Percentiles rank a stretch among this genome's conserved stretches.
phyloP scores from a whole-genome alignment of 2,329 filamentous ascomycete genomes.

The Chaetomium sp. region DNA sequence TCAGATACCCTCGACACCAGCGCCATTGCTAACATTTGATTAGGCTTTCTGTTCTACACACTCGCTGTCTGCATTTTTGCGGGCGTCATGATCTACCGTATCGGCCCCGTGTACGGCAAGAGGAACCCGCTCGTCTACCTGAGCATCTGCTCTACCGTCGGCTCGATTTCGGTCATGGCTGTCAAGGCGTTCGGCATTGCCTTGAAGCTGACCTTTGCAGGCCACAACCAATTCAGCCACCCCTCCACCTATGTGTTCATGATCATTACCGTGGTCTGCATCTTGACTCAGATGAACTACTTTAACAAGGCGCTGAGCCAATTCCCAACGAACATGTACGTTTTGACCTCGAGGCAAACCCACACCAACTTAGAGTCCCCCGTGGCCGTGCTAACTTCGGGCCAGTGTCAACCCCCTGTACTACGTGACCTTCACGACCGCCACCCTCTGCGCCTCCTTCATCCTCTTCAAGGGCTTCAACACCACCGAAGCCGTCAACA shows the following conservation, averaged over 20 bases:
- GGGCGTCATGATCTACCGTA: slow-evolving; percentile 89
- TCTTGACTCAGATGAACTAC: slow-evolving; percentile 99
- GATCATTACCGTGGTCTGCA: slow-evolving; percentile 88
- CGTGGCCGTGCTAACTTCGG: slow-evolving; percentile 23
- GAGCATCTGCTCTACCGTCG: slow-evolving; percentile 95
- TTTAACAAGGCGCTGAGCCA: slow-evolving; percentile 98
- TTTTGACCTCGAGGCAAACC: slow-evolving; percentile 16
- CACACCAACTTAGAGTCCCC: too few relatives aligned
- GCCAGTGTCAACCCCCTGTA: slow-evolving; percentile 86
- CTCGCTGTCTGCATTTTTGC: slow-evolving; percentile 75
- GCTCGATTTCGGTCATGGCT: slow-evolving; percentile 97
- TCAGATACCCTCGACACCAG: neutral
- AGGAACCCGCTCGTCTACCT: slow-evolving; percentile 95
- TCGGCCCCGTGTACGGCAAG: slow-evolving; percentile 84
- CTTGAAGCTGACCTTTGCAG: slow-evolving; percentile 85
- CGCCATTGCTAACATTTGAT: neutral
- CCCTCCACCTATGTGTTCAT: slow-evolving; percentile 97
- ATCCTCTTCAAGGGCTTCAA: slow-evolving; percentile 96
- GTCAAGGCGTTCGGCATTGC: slow-evolving; percentile 98
- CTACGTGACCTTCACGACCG: slow-evolving; percentile 96
- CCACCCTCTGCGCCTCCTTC: slow-evolving; percentile 88
- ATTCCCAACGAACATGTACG: slow-evolving; percentile 95
- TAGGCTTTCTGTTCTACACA: slow-evolving; percentile 88
- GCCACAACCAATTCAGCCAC: slow-evolving; percentile 91
- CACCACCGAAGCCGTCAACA: slow-evolving; percentile 85